Evolutionary conservation across 108 stramenopile genomes (phyloP), one percentile per base, ranked within the genome.

Genomic region (Skeletonema menzelii): DNA sequence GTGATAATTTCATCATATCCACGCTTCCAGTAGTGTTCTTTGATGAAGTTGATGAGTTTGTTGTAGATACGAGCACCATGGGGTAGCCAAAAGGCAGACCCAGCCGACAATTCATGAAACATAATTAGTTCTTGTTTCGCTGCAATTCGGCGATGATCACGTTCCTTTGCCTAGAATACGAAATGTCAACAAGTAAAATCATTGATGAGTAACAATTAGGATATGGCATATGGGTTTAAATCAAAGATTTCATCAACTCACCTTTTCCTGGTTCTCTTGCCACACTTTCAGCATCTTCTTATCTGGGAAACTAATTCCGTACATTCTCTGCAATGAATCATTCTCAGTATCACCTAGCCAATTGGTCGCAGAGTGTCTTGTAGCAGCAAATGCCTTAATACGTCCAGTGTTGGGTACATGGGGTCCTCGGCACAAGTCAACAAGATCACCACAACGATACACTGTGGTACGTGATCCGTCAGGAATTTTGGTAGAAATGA

Each of bases 51-150:
- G 63, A 97, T 93, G 35, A 99, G 90, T 73, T 87, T 95, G 80
- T 97, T 98, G 97, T 99, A 99, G 70, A 99, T 98, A 27, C 98
- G 91, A n/a, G 97, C 90, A 28, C 99, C 99, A 69, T 97, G 97
- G 14, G 98, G 98, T 14, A 98, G 75, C 94, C 97, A 99, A 79
- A 99, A 99, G 20, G 96, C 95, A 63, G 88, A 91, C 14, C 99
- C 99, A 6, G 99, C 94, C n/a, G 93, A 95, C 55, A 98, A 79
- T 57, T 92, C 93, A 70, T 98, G 95, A 86, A 99, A 98, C 92
- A 99, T 96, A 82, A 95, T 69, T 17, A 99, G 96, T 8, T 98
- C 93, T 84, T 99, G 98, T 79, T 98, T 85, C 27, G 69, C 66
- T 6, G 96, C 96, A 65, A 99, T 86, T 24, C 88, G 85, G 30